Base-by-base conservation (phyloP, 2,329 filamentous ascomycete species). In the Metarhizium robertsii region DNA sequence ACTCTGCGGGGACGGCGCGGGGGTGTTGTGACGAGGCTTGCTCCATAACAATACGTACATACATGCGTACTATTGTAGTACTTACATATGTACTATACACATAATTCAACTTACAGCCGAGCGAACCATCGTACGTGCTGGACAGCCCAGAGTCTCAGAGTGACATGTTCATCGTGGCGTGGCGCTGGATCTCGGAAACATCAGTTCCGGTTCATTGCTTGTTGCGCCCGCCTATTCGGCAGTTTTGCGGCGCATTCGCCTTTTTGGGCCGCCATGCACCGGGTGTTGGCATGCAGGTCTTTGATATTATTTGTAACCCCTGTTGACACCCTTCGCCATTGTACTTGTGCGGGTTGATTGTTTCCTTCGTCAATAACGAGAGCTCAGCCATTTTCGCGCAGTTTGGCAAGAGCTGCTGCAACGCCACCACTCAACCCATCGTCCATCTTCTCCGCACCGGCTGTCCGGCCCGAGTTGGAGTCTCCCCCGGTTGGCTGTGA, bases 371-470 rank as follows among this genome's bases (percentile, higher is more conserved):
- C 14, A 20, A n/a, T 10, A 2, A 13, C 16, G 45, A 8, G 3
- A 7, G 25, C 49, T 61, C 58, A 69, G 49, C 63, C 65, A 14
- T 60, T 61, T 54, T 83, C 72, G 55, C 82, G 73, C 29, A 87
- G 67, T 60, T 72, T 83, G 7, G 82, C 82, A 58, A 87, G 64
- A 16, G 84, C 84, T 36, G 80, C 81, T 49, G 83, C 81, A 50
- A 87, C 70, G 2, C 84, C 82, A 49, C 76, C 80, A 57, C 76
- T 76, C 5, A 86, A 68, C 36, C 75, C 68, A 5, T 79, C 63
- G 2, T 64, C 47, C n/a, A 10, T 13, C 20, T 34, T 14, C 30
- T 49, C 32, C 38, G n/a, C 11, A 4, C 32, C 51, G 10, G 46
- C 29, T n/a, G 55, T 30, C 16, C 18, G 29, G 50, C 42, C 50